Conservation (phyloP, 805 yeast species). For the Lipomyces starkeyi region DNA sequence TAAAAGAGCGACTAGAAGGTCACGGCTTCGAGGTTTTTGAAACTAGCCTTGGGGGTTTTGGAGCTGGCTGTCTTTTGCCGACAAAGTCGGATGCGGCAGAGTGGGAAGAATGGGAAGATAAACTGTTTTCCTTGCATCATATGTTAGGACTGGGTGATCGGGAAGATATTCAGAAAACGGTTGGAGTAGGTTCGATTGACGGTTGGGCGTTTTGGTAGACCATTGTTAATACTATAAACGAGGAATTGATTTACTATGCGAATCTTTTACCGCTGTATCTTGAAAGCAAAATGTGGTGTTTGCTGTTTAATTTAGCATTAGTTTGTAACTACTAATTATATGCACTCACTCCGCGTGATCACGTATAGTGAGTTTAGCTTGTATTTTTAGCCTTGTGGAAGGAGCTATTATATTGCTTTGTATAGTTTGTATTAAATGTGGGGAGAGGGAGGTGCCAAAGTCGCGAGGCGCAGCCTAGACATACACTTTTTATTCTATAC, state of each 20-base stretch:
- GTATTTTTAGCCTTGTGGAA: background rate
- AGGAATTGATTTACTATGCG: no score
- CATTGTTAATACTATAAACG: background rate
- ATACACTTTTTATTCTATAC: background rate
- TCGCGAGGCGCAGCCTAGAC: no score
- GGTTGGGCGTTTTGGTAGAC: conserved; percentile 69
- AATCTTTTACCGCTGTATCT: no score
- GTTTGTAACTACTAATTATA: background rate
- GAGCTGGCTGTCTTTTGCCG: conserved; percentile 63
- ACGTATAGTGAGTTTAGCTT: background rate
- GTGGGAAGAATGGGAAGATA: conserved; percentile 37
- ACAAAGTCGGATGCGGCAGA: conserved; percentile 26
- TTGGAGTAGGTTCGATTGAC: conserved; percentile 53
- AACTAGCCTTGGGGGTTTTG: conserved; percentile 87
- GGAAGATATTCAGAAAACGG: conserved; percentile 54
- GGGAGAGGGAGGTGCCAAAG: no score
- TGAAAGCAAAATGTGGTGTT: background rate
- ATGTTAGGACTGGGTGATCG: conserved; percentile 53
- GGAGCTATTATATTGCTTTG: background rate
- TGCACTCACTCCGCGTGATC: background rate
- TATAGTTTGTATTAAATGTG: background rate
- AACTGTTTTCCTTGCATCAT: conserved; percentile 41
- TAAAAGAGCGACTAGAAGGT: conserved; percentile 48
- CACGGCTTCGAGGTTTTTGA: conserved; percentile 74
- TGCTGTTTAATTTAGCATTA: background rate